These are phyloP conservation scores for Gentiana dahurica DNA, from an alignment of 257 asterid genomes.

Conservation along the genomic window DNA sequence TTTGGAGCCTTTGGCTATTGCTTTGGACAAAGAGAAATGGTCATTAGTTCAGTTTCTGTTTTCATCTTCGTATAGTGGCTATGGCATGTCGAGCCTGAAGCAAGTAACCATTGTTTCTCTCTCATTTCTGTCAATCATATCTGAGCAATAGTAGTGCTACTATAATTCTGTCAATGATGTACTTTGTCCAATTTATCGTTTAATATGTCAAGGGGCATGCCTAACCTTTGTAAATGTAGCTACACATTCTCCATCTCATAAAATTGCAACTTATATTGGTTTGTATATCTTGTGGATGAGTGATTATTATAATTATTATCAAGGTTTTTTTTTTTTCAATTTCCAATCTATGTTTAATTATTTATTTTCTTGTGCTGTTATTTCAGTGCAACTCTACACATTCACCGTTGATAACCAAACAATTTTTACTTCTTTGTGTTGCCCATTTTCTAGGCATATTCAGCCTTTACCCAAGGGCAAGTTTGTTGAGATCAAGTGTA, in stretches of 20 bases:
- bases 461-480: too few species aligned
- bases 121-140: not conserved
- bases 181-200: not conserved
- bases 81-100: conserved; percentile 85
- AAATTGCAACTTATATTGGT: too few species aligned
- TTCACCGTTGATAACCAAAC: too few species aligned
- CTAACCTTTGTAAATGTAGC: not conserved
- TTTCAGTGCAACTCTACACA: too few species aligned
- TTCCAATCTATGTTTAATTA: too few species aligned
- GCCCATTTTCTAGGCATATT: too few species aligned
- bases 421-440: too few species aligned
- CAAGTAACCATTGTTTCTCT: conserved; percentile 36
- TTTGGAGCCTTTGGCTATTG: conserved; percentile 78
- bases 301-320: too few species aligned
- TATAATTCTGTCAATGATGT: conserved; percentile 6
- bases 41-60: conserved; percentile 83
- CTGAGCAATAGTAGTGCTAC: not conserved
- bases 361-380: too few species aligned
- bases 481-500: too few species aligned
- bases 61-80: conserved; percentile 85
- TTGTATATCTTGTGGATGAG: too few species aligned
- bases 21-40: conserved; percentile 85
- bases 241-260: not conserved
- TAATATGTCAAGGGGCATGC: not conserved
- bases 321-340: too few species aligned